These are phyloP conservation scores for Botrytis sinoallii DNA, from an alignment of 2,329 filamentous ascomycete genomes.

Conservation along the genomic window DNA sequence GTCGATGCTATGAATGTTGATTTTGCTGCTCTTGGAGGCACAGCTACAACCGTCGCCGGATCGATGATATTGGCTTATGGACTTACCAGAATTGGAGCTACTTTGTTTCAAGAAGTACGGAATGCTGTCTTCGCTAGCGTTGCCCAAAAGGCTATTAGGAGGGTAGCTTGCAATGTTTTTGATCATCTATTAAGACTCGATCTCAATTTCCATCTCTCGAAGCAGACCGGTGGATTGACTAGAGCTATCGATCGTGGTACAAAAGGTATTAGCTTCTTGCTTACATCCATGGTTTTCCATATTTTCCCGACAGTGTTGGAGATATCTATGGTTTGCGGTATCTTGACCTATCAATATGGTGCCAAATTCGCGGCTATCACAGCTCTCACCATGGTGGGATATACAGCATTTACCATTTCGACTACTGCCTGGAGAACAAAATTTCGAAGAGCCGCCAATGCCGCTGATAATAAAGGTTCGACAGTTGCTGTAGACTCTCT, in stretches of 20 bases:
- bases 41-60: constrained; percentile 82
- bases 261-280: constrained; percentile 94
- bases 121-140: constrained; percentile 97
- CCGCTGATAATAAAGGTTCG: constrained; percentile 91
- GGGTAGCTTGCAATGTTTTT: constrained; percentile 89
- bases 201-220: constrained; percentile 87
- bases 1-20: constrained; percentile 98
- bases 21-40: constrained; percentile 80
- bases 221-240: constrained; percentile 92
- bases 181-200: constrained; percentile 85
- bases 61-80: constrained; percentile 94
- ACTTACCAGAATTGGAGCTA: constrained; percentile 80
- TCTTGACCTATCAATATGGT: constrained; percentile 94
- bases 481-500: constrained; percentile 94
- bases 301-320: constrained; percentile 90
- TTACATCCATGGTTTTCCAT: constrained; percentile 98
- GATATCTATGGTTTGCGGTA: constrained; percentile 93
- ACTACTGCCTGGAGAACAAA: constrained; percentile 97
- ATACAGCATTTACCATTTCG: constrained; percentile 93
- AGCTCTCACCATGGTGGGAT: constrained; percentile 83
- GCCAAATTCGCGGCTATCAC: constrained; percentile 90
- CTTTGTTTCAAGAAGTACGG: constrained; percentile 85
- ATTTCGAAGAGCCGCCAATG: constrained; percentile 91
- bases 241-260: constrained; percentile 94
- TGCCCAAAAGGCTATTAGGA: constrained; percentile 91